These are phyloP conservation scores for Clavaria fumosa DNA, from an alignment of 768 basidiomycete genomes.

Conservation along the genomic window DNA sequence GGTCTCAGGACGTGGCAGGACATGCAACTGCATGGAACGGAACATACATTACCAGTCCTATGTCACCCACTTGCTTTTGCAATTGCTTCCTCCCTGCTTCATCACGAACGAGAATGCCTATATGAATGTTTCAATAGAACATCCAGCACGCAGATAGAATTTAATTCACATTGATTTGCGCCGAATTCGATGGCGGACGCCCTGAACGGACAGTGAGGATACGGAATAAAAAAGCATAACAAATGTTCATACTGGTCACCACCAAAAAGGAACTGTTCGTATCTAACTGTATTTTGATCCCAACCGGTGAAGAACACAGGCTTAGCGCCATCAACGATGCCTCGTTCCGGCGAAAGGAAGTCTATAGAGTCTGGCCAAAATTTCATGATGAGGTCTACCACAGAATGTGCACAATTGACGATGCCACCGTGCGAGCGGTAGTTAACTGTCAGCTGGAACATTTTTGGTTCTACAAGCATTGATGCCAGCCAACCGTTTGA, in stretches of 20 bases:
- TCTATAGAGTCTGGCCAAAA: conserved; percentile 60
- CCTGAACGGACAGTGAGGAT: conserved; percentile 14
- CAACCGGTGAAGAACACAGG: conserved; percentile 43
- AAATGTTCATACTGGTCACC: conserved; percentile 28
- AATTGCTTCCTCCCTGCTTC: conserved; percentile 34
- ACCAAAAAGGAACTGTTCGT: conserved; percentile 45
- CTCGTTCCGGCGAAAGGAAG: conserved; percentile 36
- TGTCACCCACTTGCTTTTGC: conserved; percentile 35
- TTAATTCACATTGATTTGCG: conserved; percentile 41
- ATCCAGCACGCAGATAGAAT: background rate
- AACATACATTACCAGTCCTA: conserved; percentile 40
- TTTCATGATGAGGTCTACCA: conserved; percentile 42
- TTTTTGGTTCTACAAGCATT: no score
- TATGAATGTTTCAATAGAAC: background rate
- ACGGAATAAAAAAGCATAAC: background rate
- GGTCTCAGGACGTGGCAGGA: background rate
- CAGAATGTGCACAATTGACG: conserved; percentile 50
- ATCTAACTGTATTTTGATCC: conserved; percentile 27
- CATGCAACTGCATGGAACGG: background rate
- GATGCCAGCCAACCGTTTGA: no score
- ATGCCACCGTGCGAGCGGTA: conserved; percentile 65
- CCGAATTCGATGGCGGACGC: conserved; percentile 41
- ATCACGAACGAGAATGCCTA: conserved; percentile 59
- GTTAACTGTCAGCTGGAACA: conserved; percentile 47
- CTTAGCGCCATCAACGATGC: conserved; percentile 34